Evolutionary conservation across 306 rosid genomes (phyloP), one percentile per base, ranked within the genome.

Genomic region (Quercus agrifolia): DNA sequence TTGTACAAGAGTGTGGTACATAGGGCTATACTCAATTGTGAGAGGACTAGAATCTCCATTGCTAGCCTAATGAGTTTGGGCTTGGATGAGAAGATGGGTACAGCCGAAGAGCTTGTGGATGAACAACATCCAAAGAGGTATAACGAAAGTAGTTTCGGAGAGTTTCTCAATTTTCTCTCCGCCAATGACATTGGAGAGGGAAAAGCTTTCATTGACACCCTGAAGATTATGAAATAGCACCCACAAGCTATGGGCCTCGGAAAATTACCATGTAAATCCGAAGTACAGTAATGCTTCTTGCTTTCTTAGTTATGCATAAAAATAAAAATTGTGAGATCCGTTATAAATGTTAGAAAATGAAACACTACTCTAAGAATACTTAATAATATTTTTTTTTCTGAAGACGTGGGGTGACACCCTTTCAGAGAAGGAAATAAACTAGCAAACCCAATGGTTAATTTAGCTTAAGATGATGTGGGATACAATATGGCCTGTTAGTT

Each of bases 131-230:
- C 88, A 2, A 38, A 15, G 17, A 79, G 14, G 61, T 87, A 77
- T 20, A 79, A 67, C 63, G 75, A 74, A 10, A 73, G 92, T 56
- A 87, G 91, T 77, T 82, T 89, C 75, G 56, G 70, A 35, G 90
- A 89, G 83, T 87, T 91, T 82, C 90, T 91, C 27, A 35, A 86
- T 6, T 87, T 87, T 80, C 78, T 89, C 46, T 56, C 83, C 2
- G 15, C 31, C 52, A 89, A 86, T 77, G 93, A 86, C 68, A 44
- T 82, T 21, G 71, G 76, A 12, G 77, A 87, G 14, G 96, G 92
- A 56, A 86, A 71, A 77, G 87, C 57, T 82, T 87, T 84, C 86
- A 76, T 89, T 41, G 74, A 75, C 70, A 79, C 83, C 3, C 89
- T 91, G 74, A 87, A 84, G 77, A 74, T 83, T 21, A 54, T 74